Evolutionary conservation across 768 basidiomycete genomes (phyloP), one percentile per base, ranked within the genome.

Genomic region (Sporobolomyces phaffii): DNA sequence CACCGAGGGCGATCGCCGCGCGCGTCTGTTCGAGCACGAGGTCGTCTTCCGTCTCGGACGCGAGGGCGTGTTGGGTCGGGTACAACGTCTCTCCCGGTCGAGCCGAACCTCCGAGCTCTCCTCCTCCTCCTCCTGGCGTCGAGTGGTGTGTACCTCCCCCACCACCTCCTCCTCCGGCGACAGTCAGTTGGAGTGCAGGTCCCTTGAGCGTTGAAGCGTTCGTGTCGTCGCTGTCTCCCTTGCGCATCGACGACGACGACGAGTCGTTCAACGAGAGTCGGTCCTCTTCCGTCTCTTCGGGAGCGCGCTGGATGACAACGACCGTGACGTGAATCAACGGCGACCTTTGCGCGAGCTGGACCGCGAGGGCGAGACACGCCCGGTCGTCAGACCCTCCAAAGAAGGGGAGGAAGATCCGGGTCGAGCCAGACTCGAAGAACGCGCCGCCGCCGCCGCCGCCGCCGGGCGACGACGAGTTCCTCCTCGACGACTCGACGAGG

Each of bases 351-450:
- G 91, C 88, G 33, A 96, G 79, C 76, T 97, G 93, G 38, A 89
- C 84, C 6, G 90, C 84, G 73, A 98, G 85, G 34, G 83, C 79
- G 31, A 98, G 79, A 0, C 90, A 90, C 26, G 91, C 81, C 1
- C 96, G 85, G 76, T 97, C 94, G 76, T 99, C 94, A 0, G 90
- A 86, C 0, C 94, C 94, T 41, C 94, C 94, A 76, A 91, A 88
- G 84, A 94, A 97, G 0, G 93, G 89, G 45, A 92, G 75, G 76
- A 93, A 85, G 33, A 97, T 74, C 69, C 89, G 89, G 65, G 87
- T 47, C 52, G 75, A 34, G 50, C 76, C 72, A 20, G 24, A 13
- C n/a, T 38, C 38, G 17, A 9, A 17, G 38, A 38, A 38, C 17
- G 10, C 38, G 38, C 9, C 38, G 10, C 38, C 38, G 38, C 38